Evolutionary conservation across 2,329 filamentous ascomycete species (phyloP), one percentile per base, ranked within the genome.

Genomic region (Colletotrichum lupini): DNA sequence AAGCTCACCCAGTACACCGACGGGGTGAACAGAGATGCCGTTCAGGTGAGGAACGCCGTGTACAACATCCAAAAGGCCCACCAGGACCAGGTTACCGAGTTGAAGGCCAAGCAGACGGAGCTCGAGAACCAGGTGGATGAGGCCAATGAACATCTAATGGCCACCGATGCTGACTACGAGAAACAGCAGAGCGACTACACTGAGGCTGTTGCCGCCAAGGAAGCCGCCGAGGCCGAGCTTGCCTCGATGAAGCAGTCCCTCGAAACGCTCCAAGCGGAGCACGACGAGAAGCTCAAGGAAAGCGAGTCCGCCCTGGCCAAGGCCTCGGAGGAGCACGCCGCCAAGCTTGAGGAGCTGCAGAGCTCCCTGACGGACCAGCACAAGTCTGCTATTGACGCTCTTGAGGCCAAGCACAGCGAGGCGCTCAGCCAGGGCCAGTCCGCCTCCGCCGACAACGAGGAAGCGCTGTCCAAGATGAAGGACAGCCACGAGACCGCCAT

Each of bases 1-100:
- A 91, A 88, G 77, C 85, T 92, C 67, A 78, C 85, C 2, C 85
- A 89, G 75, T 84, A 92, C 24, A 86, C 85, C 68, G 86, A 88
- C 61, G 85, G 89, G 80, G 81, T 88, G 37, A 82, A 85, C 76
- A 81, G 84, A 57, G 84, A 84, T 52, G 80, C 79, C 22, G 77
- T 81, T 11, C 80, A 80, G 22, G 79, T 68, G 80, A 83, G 77
- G 83, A 85, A 63, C 46, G 69, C 69, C 22, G 67, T 74, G 7
- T 49, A 75, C 35, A 61, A 62, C 35, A 72, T 72, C 30, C 67
- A 75, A 37, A 55, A 73, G 59, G 62, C 76, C 59, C 83, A 87
- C 55, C 82, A 83, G 59, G 85, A 86, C 60, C 82, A 87, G 3
- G 79, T 91, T 12, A 85, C 87, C 46, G 82, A 79, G 26, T 77